phyloP scores from a whole-genome alignment of 2,329 filamentous ascomycete genomes.

The Hysterium pulicare region DNA sequence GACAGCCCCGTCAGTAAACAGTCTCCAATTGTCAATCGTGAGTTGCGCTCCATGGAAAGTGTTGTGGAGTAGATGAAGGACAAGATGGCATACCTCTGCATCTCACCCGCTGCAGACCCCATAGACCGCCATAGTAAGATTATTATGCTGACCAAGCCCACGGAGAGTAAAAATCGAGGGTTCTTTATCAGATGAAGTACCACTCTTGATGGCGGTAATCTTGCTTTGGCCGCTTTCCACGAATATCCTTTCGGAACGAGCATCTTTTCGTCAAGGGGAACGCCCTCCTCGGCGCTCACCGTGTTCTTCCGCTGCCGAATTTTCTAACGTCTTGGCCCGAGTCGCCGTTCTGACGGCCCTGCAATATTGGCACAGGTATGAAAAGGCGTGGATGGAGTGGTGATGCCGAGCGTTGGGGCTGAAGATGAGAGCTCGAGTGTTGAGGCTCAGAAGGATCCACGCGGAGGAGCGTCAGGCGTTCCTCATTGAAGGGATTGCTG shows the following conservation, averaged over 20 bases:
- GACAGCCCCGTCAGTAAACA: constrained; percentile 17
- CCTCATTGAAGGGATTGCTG: not conserved
- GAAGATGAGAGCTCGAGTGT: not conserved
- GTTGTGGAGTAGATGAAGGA: constrained; percentile 1
- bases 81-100: constrained; percentile 76
- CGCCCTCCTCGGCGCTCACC: constrained; percentile 15
- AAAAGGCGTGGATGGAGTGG: not conserved
- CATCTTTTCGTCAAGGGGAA: constrained; percentile 53
- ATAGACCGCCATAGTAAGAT: constrained; percentile 87
- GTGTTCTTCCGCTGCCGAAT: constrained; percentile 11
- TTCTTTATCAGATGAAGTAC: constrained; percentile 62
- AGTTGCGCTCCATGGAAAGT: constrained; percentile 11
- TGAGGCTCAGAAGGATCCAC: not conserved
- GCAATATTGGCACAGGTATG: not conserved
- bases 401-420: not conserved
- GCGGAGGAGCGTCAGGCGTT: not conserved
- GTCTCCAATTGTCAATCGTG: constrained; percentile 1
- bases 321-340: not conserved
- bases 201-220: constrained; percentile 73
- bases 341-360: not conserved
- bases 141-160: constrained; percentile 67
- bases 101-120: constrained; percentile 73
- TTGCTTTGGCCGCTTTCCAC: constrained; percentile 85
- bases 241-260: constrained; percentile 84
- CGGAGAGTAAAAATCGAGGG: constrained; percentile 72